Evolutionary conservation across 768 basidiomycete species (phyloP).

Genomic region (Russula emetica): DNA sequence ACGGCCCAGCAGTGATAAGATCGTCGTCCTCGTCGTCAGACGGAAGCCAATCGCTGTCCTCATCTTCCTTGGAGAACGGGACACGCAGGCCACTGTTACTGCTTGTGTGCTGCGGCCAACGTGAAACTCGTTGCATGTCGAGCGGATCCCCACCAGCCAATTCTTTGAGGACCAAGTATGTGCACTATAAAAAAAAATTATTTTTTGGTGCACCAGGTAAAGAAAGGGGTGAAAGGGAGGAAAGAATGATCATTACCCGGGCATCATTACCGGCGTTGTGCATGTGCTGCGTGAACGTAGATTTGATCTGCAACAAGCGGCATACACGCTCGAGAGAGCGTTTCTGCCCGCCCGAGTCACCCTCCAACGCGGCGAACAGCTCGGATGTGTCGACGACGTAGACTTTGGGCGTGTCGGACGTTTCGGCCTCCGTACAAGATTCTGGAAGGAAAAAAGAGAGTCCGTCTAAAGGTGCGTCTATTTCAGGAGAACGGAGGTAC

Average conservation of each 20-base stretch:
- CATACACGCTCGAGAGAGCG: conserved; percentile 59
- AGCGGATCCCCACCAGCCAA: conserved; percentile 75
- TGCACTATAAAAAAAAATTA: conserved; percentile 48
- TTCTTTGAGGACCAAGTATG: conserved; percentile 55
- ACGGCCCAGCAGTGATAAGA: conserved; percentile 25
- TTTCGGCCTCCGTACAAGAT: conserved; percentile 21
- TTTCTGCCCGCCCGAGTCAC: conserved; percentile 49
- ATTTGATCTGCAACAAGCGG: conserved; percentile 51
- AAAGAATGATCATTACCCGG: conserved; percentile 45
- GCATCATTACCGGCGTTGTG: conserved; percentile 92
- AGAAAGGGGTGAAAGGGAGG: no score
- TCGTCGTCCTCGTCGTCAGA: conserved; percentile 26
- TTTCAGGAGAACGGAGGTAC: conserved; percentile 51
- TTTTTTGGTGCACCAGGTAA: background rate
- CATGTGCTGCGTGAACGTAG: conserved; percentile 41
- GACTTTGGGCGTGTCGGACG: conserved; percentile 46
- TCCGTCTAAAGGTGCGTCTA: conserved; percentile 52
- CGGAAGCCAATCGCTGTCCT: conserved; percentile 38
- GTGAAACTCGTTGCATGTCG: conserved; percentile 69
- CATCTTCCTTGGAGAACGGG: conserved; percentile 55
- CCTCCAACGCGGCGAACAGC: conserved; percentile 71
- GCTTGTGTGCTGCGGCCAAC: conserved; percentile 64
- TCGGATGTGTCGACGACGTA: conserved; percentile 71
- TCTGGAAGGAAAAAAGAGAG: conserved; percentile 58
- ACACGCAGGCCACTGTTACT: conserved; percentile 43